Evolutionary conservation across 1,284 basidiomycete species (phyloP), one percentile per base, ranked within the genome.

Genomic region (Moniliella sp.): DNA sequence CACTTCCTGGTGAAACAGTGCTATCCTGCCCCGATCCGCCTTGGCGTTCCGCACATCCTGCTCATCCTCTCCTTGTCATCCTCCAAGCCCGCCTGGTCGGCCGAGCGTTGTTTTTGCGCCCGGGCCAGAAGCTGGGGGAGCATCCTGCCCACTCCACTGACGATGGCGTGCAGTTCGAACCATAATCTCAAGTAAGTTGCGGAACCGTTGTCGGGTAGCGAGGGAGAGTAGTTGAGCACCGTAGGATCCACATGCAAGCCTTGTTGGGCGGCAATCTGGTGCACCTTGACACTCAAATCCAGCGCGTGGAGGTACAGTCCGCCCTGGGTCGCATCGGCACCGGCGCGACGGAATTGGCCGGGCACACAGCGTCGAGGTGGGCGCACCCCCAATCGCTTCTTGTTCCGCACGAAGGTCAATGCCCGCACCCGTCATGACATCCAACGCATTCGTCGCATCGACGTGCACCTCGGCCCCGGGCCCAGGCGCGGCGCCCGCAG

Each of bases 151-250:
- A n/a, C 21, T 23, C 54, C 54, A 57, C 31, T 39, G 42, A 11
- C 56, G 48, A 30, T 59, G 56, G 3, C 56, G 42, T 4, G 51
- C 50, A 4, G 48, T 40, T 9, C 42, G 38, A 16, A 59, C 42
- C 56, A 59, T 59, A 21, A 31, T 32, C 28, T 57, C 56, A 23
- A 56, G 36, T 12, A 59, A 35, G 31, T 54, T 57, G 23, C 52
- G 50, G 37, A 57, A 39, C 2, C 56, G 36, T 13, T 42, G 46
- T 17, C 45, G 39, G 3, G 56, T 43, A 7, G 54, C 54, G 10
- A 56, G 31, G 3, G 51, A 56, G 28, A 59, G 25, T 56, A 53
- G 29, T 52, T 48, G 33, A 59, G 47, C 12, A 55, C 50, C 2
- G 46, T 46, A 1, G 53, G 45, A 18, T 59, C 54, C 5, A 57